These are phyloP conservation scores for Sporothrix humicola DNA, from an alignment of 2,329 filamentous ascomycete genomes.

Conservation along the genomic window DNA sequence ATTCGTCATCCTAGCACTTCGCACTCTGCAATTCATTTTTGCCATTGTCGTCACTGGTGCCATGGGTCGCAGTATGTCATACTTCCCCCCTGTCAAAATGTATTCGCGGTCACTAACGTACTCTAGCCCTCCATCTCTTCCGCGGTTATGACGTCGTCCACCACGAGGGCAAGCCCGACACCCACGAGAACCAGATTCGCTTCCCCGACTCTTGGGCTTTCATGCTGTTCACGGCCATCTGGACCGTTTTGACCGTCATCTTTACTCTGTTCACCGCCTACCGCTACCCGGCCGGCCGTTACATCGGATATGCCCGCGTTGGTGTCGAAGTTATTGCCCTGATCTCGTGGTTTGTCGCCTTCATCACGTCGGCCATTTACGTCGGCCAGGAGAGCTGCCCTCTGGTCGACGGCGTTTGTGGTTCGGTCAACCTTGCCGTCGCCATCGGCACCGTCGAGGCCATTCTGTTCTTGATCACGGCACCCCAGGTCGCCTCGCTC, in stretches of 20 bases:
- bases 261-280: background rate
- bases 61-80: background rate
- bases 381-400: background rate
- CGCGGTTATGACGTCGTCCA: background rate
- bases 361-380: constrained; percentile 6
- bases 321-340: background rate
- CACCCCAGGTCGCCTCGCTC: background rate
- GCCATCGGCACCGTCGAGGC: background rate
- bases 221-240: constrained; percentile 10
- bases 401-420: background rate
- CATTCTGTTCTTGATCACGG: background rate
- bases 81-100: background rate
- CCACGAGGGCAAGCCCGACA: background rate
- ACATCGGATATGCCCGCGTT: background rate
- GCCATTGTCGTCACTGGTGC: background rate
- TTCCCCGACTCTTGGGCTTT: constrained; percentile 18
- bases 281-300: background rate
- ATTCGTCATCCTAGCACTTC: background rate
- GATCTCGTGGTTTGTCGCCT: background rate
- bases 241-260: background rate
- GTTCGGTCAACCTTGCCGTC: constrained; percentile 2
- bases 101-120: background rate
- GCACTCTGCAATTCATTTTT: background rate
- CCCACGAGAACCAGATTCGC: background rate
- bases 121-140: background rate